These are phyloP conservation scores for Fusarium annulatum DNA, from an alignment of 2,329 filamentous ascomycete genomes.

Conservation along the genomic window DNA sequence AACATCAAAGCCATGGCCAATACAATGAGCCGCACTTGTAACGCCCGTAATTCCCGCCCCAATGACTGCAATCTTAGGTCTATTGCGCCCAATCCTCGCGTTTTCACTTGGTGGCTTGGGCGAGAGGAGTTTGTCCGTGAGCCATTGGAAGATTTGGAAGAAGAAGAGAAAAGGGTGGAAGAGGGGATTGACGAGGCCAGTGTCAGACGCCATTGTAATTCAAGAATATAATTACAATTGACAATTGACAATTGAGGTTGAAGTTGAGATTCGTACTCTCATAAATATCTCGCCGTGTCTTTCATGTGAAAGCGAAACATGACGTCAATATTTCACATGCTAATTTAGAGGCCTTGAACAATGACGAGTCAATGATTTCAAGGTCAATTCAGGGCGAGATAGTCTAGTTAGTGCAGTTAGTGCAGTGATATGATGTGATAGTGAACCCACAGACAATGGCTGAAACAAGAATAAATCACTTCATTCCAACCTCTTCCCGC, in stretches of 20 bases:
- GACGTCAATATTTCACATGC: constrained; percentile 45
- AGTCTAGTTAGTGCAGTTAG: not conserved
- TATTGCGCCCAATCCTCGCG: constrained; percentile 57
- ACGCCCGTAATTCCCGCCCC: constrained; percentile 80
- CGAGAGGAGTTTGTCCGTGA: constrained; percentile 73
- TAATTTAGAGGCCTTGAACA: not conserved
- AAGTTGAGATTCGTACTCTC: not conserved
- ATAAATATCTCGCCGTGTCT: constrained; percentile 3
- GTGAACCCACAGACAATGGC: constrained; percentile 14
- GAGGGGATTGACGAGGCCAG: constrained; percentile 53
- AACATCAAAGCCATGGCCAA: constrained; percentile 87
- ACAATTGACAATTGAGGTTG: not conserved
- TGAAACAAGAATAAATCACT: constrained; percentile 27
- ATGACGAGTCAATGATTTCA: constrained; percentile 36
- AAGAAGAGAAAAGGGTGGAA: constrained; percentile 69
- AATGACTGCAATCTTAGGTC: constrained; percentile 76
- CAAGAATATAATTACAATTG: not conserved
- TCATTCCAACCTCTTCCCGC: constrained; percentile 26
- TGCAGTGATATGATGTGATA: not conserved
- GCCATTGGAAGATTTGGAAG: constrained; percentile 73
- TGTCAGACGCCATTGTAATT: constrained; percentile 45
- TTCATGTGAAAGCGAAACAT: constrained; percentile 38
- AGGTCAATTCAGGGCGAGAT: not conserved
- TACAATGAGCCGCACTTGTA: constrained; percentile 82
- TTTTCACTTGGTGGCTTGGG: constrained; percentile 74